Evolutionary conservation across 78 protist genomes (phyloP), one percentile per base, ranked within the genome.

Genomic region (Dictyostelium capitatum): DNA sequence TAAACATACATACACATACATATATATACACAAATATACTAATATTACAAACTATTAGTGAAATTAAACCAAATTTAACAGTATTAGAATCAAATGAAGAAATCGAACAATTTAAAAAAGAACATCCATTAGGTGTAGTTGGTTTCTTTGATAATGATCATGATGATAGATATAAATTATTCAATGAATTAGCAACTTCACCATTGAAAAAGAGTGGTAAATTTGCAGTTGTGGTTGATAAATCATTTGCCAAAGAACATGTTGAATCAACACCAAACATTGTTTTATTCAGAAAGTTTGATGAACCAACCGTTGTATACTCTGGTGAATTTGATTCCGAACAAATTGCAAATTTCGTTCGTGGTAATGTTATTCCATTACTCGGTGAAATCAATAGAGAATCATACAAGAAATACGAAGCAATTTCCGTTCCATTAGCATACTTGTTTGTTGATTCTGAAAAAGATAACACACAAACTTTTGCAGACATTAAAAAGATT

Each of bases 91-190:
- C 84, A 17, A 91, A 72, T 5, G 95, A 82, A n/a, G 96, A 84
- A 0, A 59, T 95, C 2, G 67, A 41, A 12, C 80, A 37, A 37
- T 92, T 96, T 10, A 69, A 62, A 15, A 84, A 79, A 46, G 15
- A 41, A 5, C 37, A 25, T 41, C 65, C 67, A 43, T 80, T 89
- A 11, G 79, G 83, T 25, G 92, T 96, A 15, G 93, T 96, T 46
- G 98, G 96, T 48, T 83, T 90, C 91, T 87, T 87, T 83, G 90
- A 70, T 30, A 77, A 69, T 53, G 94, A 65, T 28, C 92, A 80
- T 47, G 89, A 69, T 70, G 94, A 92, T 62, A 32, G 92, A 43
- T 89, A 57, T 72, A 85, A 25, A 32, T 6, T 50, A 19, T 64
- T 69, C 54, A 72, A n/a, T 41, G 69, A 32, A 14, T 25, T 75